Evolutionary conservation across 2,329 filamentous ascomycete species (phyloP).

Genomic region (Sporothrix sp.): DNA sequence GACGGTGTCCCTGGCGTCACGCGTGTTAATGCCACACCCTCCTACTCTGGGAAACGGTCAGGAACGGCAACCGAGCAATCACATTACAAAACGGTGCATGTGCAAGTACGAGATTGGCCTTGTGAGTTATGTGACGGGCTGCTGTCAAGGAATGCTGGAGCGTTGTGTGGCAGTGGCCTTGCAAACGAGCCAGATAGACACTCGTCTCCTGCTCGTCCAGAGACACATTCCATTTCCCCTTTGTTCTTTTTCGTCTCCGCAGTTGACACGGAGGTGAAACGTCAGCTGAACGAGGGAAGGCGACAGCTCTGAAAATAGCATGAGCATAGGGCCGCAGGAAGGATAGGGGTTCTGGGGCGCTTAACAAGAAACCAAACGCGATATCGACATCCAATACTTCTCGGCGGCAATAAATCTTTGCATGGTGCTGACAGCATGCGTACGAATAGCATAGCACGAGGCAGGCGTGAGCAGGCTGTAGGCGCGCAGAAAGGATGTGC

Average conservation of each 20-base stretch:
- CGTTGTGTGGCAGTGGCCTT: background rate
- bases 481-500: no score
- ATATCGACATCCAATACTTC: no score
- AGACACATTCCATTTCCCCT: no score
- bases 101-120: no score
- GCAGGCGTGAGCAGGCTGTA: no score
- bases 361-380: no score
- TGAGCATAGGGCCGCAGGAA: background rate
- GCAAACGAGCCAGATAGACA: no score
- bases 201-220: no score
- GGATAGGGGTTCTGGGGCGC: background rate
- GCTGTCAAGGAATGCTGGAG: background rate
- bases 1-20: background rate
- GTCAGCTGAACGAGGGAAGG: background rate
- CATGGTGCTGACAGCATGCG: no score
- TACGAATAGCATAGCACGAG: no score
- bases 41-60: background rate
- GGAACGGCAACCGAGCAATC: background rate
- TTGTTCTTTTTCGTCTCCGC: conserved; percentile 1
- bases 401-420: no score
- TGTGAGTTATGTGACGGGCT: background rate
- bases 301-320: no score
- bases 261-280: conserved; percentile 13
- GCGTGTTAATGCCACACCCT: background rate
- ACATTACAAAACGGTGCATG: background rate